Conservation (phyloP, 2,329 filamentous ascomycete genomes). For the Graphilbum fragrans region DNA sequence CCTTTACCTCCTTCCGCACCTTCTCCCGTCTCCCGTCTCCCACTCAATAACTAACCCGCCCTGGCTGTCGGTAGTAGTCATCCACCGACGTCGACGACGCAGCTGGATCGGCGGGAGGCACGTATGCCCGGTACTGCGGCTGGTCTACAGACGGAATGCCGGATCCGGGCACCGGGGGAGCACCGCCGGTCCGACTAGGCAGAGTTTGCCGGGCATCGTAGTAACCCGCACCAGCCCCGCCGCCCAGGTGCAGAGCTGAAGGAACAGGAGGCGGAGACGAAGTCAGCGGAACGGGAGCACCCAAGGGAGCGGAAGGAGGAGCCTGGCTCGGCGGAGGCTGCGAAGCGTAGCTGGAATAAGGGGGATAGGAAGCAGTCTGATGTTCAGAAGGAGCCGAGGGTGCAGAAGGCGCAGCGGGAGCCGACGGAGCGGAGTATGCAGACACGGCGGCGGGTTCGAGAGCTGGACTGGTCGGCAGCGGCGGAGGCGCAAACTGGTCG, state of each 20-base stretch:
- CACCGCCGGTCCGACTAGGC: conserved; percentile 17
- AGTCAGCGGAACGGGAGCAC: conserved; percentile 17
- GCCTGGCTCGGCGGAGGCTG: conserved; percentile 16
- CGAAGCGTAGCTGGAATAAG: too few species aligned
- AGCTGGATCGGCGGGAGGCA: conserved; percentile 31
- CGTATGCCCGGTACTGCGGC: conserved; percentile 49
- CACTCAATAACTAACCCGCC: conserved; percentile 7
- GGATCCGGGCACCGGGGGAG: conserved; percentile 3
- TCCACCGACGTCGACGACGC: conserved; percentile 29
- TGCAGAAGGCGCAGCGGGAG: conserved; percentile 12
- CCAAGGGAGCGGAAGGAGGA: conserved; percentile 15
- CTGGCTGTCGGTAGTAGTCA: conserved; percentile 41
- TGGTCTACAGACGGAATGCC: conserved; percentile 12
- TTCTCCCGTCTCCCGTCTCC: not conserved
- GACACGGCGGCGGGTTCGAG: conserved; percentile 13
- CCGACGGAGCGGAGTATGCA: conserved; percentile 16
- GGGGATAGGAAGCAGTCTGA: too few species aligned
- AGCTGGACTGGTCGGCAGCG: conserved; percentile 15
- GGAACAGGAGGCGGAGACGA: conserved; percentile 22
- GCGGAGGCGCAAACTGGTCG: conserved; percentile 27
- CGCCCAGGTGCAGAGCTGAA: conserved; percentile 26
- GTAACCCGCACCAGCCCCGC: conserved; percentile 7
- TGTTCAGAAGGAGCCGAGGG: conserved; percentile 13
- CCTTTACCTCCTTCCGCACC: too few species aligned
- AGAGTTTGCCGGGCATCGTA: conserved; percentile 36